Evolutionary conservation across 768 basidiomycete genomes (phyloP), one percentile per base, ranked within the genome.

Genomic region (Hortiboletus campestris): DNA sequence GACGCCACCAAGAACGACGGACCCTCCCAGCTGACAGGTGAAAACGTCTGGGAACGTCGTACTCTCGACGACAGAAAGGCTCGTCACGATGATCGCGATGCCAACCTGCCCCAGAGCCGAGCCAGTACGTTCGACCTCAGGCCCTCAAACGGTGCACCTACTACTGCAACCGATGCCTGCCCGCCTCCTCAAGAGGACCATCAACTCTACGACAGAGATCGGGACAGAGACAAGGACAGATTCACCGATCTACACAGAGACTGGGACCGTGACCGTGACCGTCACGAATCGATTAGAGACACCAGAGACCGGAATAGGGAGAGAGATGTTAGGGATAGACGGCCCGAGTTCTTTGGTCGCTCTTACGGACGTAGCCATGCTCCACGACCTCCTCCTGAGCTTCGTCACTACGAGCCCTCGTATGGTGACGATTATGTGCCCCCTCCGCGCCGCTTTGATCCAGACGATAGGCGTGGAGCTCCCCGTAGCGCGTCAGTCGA

Each of bases 381-480:
- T 20, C 76, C 77, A 17, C 68, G 78, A 42, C 77, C 76, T 22
- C 77, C 76, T 25, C 74, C 76, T 47, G 80, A 80, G 46, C 72
- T 75, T 47, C 75, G 80, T 28, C 79, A 80, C 44, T 80, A 78
- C 56, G 79, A 82, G 19, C 72, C 78, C 8, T 70, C 73, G n/a
- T 75, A 77, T 56, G 69, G 68, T 56, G 57, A 63, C 45, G 67
- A 72, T 36, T 69, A 63, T 38, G 67, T 55, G n/a, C 66, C 71
- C 40, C 66, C 67, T 48, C 65, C 71, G 20, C 75, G 75, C 45
- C 69, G 67, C 53, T 70, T 70, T 56, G 68, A 74, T 20, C 38
- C 63, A 31, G 72, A 73, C 42, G 63, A 73, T 16, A 67, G 58
- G 39, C 72, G 64, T 45, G 50, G 56, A 12, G 58, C 63, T 46